Conservation (phyloP, 2,329 filamentous ascomycete species). For the Fusarium camptoceras region DNA sequence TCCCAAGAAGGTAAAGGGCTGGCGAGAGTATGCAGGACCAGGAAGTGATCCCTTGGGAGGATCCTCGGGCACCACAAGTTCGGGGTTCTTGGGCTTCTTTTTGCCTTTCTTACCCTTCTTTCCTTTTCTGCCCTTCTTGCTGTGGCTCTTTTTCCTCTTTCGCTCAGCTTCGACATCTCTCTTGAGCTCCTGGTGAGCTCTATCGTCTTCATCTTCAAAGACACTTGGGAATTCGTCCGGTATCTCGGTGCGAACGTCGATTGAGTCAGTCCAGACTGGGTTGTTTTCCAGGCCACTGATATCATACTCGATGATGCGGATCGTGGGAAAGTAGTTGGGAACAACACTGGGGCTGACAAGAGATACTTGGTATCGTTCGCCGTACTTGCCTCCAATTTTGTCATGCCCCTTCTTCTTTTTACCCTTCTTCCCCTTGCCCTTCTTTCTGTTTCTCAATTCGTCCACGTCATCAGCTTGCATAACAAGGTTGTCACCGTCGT, state of each 20-base stretch:
- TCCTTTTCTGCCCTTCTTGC: constrained; percentile 49
- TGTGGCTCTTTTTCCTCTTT: constrained; percentile 51
- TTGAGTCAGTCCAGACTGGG: constrained; percentile 59
- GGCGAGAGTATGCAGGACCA: constrained; percentile 90
- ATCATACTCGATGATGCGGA: constrained; percentile 96
- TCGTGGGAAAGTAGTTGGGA: constrained; percentile 89
- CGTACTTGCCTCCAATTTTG: constrained; percentile 81
- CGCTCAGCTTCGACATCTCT: constrained; percentile 45
- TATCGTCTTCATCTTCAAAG: constrained; percentile 47
- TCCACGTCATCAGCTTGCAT: constrained; percentile 37
- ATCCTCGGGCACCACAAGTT: constrained; percentile 74
- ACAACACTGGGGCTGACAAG: constrained; percentile 88
- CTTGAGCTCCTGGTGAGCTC: constrained; percentile 46
- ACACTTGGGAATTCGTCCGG: constrained; percentile 14
- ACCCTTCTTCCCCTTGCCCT: constrained; percentile 50
- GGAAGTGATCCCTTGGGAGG: constrained; percentile 80
- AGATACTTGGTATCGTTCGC: constrained; percentile 85
- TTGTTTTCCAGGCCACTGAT: constrained; percentile 77
- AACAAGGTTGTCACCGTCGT: constrained; percentile 39
- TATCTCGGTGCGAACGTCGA: constrained; percentile 24
- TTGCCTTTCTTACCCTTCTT: constrained; percentile 57
- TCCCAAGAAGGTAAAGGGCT: constrained; percentile 80
- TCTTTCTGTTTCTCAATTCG: constrained; percentile 25
- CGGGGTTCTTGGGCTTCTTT: constrained; percentile 68
- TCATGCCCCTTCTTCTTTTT: constrained; percentile 64